Conservation (phyloP, 495 filamentous ascomycete genomes). For the Aspergillus nanangensis region DNA sequence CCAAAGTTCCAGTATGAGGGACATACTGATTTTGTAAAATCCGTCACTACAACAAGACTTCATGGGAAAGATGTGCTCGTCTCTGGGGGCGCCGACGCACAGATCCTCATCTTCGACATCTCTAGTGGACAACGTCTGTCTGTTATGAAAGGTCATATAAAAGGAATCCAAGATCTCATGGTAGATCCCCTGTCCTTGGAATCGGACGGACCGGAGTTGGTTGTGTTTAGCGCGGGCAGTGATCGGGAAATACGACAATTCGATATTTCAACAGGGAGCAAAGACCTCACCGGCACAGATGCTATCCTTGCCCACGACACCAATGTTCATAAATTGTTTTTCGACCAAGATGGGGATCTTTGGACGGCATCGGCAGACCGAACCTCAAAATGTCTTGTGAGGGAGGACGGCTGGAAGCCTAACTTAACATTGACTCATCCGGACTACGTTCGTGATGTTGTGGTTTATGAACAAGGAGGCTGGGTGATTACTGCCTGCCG, state of each 20-base stretch:
- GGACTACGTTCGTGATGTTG: constrained; percentile 83
- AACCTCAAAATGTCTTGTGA: constrained; percentile 67
- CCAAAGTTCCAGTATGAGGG: constrained; percentile 60
- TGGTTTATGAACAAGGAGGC: constrained; percentile 62
- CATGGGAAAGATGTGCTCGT: constrained; percentile 63
- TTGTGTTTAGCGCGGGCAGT: constrained; percentile 74
- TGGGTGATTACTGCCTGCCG: constrained; percentile 88
- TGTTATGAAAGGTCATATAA: constrained; percentile 71
- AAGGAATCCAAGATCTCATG: constrained; percentile 70
- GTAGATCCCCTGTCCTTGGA: constrained; percentile 57
- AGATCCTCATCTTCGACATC: constrained; percentile 80
- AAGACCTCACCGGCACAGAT: constrained; percentile 39
- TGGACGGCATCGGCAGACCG: constrained; percentile 92
- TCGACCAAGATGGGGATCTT: constrained; percentile 68
- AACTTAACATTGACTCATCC: constrained; percentile 74
- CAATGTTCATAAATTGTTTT: constrained; percentile 77
- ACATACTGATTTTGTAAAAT: constrained; percentile 89
- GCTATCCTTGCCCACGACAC: constrained; percentile 83
- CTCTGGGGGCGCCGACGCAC: constrained; percentile 81
- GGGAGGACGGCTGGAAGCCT: constrained; percentile 58
- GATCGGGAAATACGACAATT: constrained; percentile 77
- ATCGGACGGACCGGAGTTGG: constrained; percentile 33
- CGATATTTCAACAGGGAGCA: constrained; percentile 37
- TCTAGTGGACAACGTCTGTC: constrained; percentile 61
- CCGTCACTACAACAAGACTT: constrained; percentile 50